phyloP scores from a whole-genome alignment of 371 early-diverging fungal species.

The Mortierella sp. region DNA sequence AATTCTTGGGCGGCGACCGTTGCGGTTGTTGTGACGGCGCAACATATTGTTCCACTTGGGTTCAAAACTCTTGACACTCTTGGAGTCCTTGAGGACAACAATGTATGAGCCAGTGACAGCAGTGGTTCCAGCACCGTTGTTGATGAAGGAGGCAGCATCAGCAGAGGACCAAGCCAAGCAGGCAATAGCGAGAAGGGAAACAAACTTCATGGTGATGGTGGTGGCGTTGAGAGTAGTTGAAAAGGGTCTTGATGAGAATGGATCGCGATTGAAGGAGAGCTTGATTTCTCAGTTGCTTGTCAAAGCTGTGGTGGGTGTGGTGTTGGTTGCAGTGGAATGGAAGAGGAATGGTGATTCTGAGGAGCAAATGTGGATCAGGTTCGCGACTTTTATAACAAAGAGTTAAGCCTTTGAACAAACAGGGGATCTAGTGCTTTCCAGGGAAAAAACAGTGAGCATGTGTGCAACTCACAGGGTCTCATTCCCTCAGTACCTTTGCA shows the following conservation, averaged over 20 bases:
- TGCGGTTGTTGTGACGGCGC: constrained; percentile 10
- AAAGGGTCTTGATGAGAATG: not conserved
- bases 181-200: constrained; percentile 12
- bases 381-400: no score
- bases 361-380: no score
- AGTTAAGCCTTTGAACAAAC: no score
- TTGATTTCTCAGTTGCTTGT: no score
- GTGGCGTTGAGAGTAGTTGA: not conserved
- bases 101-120: constrained; percentile 17
- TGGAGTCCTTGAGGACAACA: constrained; percentile 20
- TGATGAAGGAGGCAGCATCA: constrained; percentile 1
- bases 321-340: no score
- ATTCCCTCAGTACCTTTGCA: no score
- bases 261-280: not conserved
- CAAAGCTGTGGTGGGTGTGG: no score
- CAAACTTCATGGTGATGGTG: not conserved
- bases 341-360: no score
- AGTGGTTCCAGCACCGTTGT: not conserved
- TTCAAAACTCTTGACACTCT: constrained; percentile 8
- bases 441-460: no score
- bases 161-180: not conserved
- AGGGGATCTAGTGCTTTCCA: no score
- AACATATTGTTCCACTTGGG: constrained; percentile 12
- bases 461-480: no score
- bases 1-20: not conserved